These are phyloP conservation scores for Starmerella scarabaei DNA, from an alignment of 805 yeast genomes.

Conservation along the genomic window DNA sequence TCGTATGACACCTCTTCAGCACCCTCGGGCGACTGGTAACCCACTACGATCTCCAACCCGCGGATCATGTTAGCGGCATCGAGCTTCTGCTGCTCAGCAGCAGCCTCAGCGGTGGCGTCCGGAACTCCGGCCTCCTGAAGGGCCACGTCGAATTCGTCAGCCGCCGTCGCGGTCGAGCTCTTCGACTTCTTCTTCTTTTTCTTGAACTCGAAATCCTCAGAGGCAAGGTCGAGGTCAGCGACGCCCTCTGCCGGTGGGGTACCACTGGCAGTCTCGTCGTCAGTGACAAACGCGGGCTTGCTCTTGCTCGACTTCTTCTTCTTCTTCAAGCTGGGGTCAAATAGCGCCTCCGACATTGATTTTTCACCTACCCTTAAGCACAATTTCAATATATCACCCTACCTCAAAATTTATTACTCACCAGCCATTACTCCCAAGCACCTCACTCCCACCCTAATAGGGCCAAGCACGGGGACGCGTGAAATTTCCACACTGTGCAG, in stretches of 20 bases:
- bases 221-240: slow-evolving; percentile 10
- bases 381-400: no score
- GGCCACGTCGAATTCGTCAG: slow-evolving; percentile 76
- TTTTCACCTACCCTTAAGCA: not conserved
- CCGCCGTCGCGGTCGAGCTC: slow-evolving; percentile 42
- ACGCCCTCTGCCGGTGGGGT: slow-evolving; percentile 33
- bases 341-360: slow-evolving; percentile 21
- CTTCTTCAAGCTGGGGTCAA: slow-evolving; percentile 29
- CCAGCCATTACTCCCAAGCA: no score
- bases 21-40: slow-evolving; percentile 14
- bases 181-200: slow-evolving; percentile 79
- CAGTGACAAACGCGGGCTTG: slow-evolving; percentile 28
- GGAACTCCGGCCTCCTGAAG: slow-evolving; percentile 81
- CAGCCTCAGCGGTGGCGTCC: slow-evolving; percentile 28
- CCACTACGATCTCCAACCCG: slow-evolving; percentile 15
- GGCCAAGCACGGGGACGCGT: no score
- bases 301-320: slow-evolving; percentile 28
- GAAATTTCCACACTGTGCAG: no score
- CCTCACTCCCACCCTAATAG: no score
- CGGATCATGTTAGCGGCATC: slow-evolving; percentile 16
- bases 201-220: slow-evolving; percentile 27
- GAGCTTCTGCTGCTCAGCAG: slow-evolving; percentile 10
- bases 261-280: slow-evolving; percentile 32
- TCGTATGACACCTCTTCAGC: slow-evolving; percentile 45
- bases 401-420: no score